phyloP scores from a whole-genome alignment of 441 rosid genomes.

The Pelargonium australe region DNA sequence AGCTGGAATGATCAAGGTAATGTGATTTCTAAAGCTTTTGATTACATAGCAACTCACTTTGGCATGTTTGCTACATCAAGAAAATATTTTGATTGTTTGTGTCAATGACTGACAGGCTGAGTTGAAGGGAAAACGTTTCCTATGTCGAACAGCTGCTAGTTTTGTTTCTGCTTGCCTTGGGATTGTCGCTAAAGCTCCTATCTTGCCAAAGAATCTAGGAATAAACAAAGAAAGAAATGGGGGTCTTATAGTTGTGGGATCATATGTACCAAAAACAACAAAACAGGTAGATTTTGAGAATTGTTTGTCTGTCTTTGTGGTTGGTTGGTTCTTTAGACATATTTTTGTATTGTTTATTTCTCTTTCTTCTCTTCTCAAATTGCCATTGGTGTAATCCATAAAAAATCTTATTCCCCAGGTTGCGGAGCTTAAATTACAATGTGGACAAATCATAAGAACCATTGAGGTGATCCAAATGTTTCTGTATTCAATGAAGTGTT shows the following conservation, averaged over 20 bases:
- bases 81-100: constrained; percentile 15
- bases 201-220: constrained; percentile 74
- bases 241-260: constrained; percentile 86
- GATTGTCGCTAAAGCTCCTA: constrained; percentile 67
- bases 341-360: constrained; percentile 13
- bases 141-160: constrained; percentile 96
- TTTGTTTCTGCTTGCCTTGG: constrained; percentile 89
- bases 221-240: constrained; percentile 53
- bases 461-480: constrained; percentile 54
- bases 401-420: constrained; percentile 40
- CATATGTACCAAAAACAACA: constrained; percentile 96
- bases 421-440: constrained; percentile 69
- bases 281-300: constrained; percentile 54
- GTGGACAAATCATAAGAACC: constrained; percentile 49
- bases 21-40: constrained; percentile 6
- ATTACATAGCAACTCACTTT: constrained; percentile 11
- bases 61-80: constrained; percentile 11
- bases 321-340: not conserved
- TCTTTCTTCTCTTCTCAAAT: not conserved
- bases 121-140: constrained; percentile 68
- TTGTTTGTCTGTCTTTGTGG: constrained; percentile 5
- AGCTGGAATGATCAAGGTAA: constrained; percentile 88
- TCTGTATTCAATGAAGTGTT: constrained; percentile 12
- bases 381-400: not conserved
- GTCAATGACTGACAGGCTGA: constrained; percentile 69